phyloP scores from a whole-genome alignment of 2,329 filamentous ascomycete genomes.

The Pestalotiopsis fici region DNA sequence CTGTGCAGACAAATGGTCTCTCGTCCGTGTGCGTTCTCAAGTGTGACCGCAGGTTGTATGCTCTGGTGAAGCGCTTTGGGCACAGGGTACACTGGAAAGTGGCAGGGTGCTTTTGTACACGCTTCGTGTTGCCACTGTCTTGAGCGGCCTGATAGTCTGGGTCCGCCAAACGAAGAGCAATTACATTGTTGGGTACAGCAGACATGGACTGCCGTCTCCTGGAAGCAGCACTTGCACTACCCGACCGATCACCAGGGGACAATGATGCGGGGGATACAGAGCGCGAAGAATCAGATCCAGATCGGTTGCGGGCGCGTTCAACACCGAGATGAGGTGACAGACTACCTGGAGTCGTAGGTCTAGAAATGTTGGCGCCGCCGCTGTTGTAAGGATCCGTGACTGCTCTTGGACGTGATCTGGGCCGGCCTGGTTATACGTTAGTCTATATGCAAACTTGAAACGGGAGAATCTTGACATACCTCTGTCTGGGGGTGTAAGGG shows the following conservation, averaged over 20 bases:
- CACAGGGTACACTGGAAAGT: constrained; percentile 95
- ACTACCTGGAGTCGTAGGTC: constrained; percentile 39
- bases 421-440: constrained; percentile 39
- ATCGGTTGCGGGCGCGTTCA: constrained; percentile 40
- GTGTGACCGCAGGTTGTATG: constrained; percentile 95
- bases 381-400: constrained; percentile 63
- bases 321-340: constrained; percentile 54
- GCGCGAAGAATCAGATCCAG: constrained; percentile 40
- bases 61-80: constrained; percentile 92
- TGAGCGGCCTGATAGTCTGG: constrained; percentile 76
- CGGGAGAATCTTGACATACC: constrained; percentile 39
- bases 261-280: constrained; percentile 50
- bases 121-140: constrained; percentile 65
- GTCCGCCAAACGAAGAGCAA: constrained; percentile 90
- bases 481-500: constrained; percentile 79
- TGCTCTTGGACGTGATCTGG: constrained; percentile 51
- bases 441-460: not conserved
- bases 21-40: constrained; percentile 96
- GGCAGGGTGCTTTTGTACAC: constrained; percentile 96
- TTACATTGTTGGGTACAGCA: constrained; percentile 61
- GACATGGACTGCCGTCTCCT: constrained; percentile 65
- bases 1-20: constrained; percentile 93
- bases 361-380: constrained; percentile 39
- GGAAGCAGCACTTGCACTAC: constrained; percentile 43
- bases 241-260: constrained; percentile 59